These are phyloP conservation scores for Hawksworthiomyces lignivorus DNA, from an alignment of 2,329 filamentous ascomycete species.

Conservation along the genomic window DNA sequence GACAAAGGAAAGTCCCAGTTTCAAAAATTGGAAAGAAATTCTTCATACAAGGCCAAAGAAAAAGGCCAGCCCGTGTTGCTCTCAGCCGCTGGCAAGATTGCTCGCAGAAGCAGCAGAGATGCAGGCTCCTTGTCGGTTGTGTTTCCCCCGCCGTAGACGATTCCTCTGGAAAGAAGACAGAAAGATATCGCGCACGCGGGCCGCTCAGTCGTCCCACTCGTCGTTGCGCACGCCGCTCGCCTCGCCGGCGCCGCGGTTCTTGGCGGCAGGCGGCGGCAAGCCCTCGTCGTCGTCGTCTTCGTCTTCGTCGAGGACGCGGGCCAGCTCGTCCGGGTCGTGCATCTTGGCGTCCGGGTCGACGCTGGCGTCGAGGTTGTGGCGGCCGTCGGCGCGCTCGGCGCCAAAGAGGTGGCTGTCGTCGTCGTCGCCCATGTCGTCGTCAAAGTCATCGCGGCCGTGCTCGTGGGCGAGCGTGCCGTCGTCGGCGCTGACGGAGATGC, in stretches of 20 bases:
- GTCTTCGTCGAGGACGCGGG: constrained; percentile 49
- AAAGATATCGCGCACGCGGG: not conserved
- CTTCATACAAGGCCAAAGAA: too few relatives aligned
- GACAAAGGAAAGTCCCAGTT: too few relatives aligned
- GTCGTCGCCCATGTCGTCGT: too few relatives aligned
- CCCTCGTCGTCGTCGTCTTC: constrained; percentile 43
- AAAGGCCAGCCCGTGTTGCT: too few relatives aligned
- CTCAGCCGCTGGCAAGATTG: too few relatives aligned
- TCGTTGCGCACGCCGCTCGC: constrained; percentile 16
- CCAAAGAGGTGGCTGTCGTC: too few relatives aligned
- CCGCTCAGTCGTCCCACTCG: constrained; percentile 15
- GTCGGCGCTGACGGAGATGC: constrained; percentile 58
- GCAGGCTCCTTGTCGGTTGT: too few relatives aligned
- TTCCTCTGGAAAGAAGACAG: too few relatives aligned
- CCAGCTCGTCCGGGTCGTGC: constrained; percentile 59
- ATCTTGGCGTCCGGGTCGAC: constrained; percentile 58
- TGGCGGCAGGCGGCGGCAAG: constrained; percentile 8
- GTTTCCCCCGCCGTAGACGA: too few relatives aligned
- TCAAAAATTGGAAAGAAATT: too few relatives aligned
- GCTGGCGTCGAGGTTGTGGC: constrained; percentile 36
- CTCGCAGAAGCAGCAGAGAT: too few relatives aligned
- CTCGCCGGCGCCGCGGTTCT: not conserved
- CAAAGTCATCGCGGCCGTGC: too few relatives aligned
- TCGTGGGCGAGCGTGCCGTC: constrained; percentile 46
- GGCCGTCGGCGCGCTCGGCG: constrained; percentile 25